A percentile compares a stretch with the other conserved stretches of the same genome.
Conservation (phyloP, 805 yeast genomes). For the Suhomyces emberorum region DNA sequence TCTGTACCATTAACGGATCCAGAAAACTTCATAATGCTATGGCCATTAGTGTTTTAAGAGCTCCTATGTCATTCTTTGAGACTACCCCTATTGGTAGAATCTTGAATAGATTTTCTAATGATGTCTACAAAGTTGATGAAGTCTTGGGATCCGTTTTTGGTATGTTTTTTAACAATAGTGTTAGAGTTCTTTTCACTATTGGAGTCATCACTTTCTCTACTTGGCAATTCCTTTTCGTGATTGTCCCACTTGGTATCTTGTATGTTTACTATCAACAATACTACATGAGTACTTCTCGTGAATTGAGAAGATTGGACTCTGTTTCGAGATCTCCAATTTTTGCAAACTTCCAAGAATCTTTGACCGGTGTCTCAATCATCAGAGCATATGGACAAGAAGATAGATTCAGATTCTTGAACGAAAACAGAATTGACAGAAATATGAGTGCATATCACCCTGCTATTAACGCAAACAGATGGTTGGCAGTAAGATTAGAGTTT, state of each 20-base stretch:
- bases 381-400: constrained; percentile 68
- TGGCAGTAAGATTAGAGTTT: constrained; percentile 90
- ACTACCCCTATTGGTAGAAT: constrained; percentile 94
- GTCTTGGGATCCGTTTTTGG: constrained; percentile 65
- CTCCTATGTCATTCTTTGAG: constrained; percentile 95
- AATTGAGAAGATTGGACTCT: constrained; percentile 77
- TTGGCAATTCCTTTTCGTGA: constrained; percentile 75
- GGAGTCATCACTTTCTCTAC: constrained; percentile 80
- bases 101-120: constrained; percentile 86
- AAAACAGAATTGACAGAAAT: constrained; percentile 74
- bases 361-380: constrained; percentile 71
- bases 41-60: constrained; percentile 70
- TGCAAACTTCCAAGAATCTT: constrained; percentile 81
- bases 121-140: constrained; percentile 86
- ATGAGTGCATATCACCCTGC: constrained; percentile 92
- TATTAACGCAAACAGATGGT: constrained; percentile 93
- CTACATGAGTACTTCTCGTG: constrained; percentile 75
- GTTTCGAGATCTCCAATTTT: constrained; percentile 76
- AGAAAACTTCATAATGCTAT: constrained; percentile 67
- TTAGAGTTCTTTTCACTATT: constrained; percentile 71
- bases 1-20: constrained; percentile 82
- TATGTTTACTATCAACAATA: constrained; percentile 74
- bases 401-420: constrained; percentile 63
- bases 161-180: constrained; percentile 59
- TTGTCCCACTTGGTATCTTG: constrained; percentile 64